Percentiles rank a stretch among this genome's conserved stretches.
Conservation (phyloP, 805 yeast species). For the Spathaspora arborariae region DNA sequence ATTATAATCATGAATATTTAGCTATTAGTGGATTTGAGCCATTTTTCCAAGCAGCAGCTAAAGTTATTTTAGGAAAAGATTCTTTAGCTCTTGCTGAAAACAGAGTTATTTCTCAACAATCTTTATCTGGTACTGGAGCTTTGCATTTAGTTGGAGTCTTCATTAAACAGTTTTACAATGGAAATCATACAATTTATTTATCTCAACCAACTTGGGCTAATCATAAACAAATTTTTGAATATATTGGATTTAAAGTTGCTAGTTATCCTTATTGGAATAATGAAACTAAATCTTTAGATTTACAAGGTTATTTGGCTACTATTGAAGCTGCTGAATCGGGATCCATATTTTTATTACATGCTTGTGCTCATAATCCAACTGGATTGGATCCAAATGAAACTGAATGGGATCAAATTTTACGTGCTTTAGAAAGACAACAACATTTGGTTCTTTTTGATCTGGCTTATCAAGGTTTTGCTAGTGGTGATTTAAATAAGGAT, state of each 20-base stretch:
- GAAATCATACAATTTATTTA: slow-evolving; percentile 54
- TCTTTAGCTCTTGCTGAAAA: slow-evolving; percentile 48
- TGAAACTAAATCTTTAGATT: slow-evolving; percentile 63
- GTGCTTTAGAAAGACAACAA: slow-evolving; percentile 52
- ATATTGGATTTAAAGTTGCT: slow-evolving; percentile 62
- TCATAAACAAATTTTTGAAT: slow-evolving; percentile 78
- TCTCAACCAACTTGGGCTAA: slow-evolving; percentile 98
- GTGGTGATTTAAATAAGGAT: slow-evolving; percentile 79
- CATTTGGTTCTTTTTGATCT: slow-evolving; percentile 88
- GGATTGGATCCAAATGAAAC: slow-evolving; percentile 87
- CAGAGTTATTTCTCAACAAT: slow-evolving; percentile 62
- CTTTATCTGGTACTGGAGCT: slow-evolving; percentile 88
- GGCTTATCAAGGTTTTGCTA: slow-evolving; percentile 97
- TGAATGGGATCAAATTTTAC: slow-evolving; percentile 74
- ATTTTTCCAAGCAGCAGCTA: slow-evolving; percentile 68
- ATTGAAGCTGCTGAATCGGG: slow-evolving; percentile 69
- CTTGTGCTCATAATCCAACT: slow-evolving; percentile 98
- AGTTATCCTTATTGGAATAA: slow-evolving; percentile 86
- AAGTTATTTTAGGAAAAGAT: slow-evolving; percentile 64
- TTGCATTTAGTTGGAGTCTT: slow-evolving; percentile 82
- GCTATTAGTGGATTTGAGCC: slow-evolving; percentile 74
- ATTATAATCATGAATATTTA: slow-evolving; percentile 81
- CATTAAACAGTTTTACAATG: slow-evolving; percentile 45
- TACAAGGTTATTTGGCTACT: slow-evolving; percentile 61
- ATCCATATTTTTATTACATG: slow-evolving; percentile 79